Evolutionary conservation across 345 rosid genomes (phyloP).

Genomic region (Litchi chinensis): DNA sequence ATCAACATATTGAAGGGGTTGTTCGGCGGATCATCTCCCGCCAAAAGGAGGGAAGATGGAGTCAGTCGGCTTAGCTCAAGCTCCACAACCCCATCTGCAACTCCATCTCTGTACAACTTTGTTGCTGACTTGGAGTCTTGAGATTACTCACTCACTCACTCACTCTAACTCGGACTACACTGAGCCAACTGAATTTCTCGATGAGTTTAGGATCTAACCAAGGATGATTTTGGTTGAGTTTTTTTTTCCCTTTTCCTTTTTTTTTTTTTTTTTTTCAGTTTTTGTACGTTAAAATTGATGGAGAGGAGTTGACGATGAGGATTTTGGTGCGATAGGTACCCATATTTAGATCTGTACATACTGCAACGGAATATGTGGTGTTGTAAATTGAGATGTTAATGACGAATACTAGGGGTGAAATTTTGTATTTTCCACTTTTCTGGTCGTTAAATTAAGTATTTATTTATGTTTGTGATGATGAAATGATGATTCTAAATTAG

Average conservation of each 20-base stretch:
- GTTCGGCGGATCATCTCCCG: neutral
- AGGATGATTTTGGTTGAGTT: neutral
- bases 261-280: no score
- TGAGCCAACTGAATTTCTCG: neutral
- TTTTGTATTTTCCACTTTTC: no score
- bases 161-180: neutral
- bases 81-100: constrained; percentile 12
- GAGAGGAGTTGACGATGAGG: neutral
- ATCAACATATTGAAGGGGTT: constrained; percentile 13
- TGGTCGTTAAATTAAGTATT: no score
- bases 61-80: neutral
- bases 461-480: neutral
- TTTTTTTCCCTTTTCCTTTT: neutral
- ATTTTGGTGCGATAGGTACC: neutral
- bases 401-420: neutral
- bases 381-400: neutral
- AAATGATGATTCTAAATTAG: no score
- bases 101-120: constrained; percentile 12
- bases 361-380: neutral
- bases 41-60: neutral
- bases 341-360: neutral
- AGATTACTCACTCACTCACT: neutral
- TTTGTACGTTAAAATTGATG: neutral
- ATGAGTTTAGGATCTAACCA: neutral
- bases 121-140: constrained; percentile 4